phyloP scores from a whole-genome alignment of 2,329 filamentous ascomycete genomes.

The Thielaviopsis ethacetica region DNA sequence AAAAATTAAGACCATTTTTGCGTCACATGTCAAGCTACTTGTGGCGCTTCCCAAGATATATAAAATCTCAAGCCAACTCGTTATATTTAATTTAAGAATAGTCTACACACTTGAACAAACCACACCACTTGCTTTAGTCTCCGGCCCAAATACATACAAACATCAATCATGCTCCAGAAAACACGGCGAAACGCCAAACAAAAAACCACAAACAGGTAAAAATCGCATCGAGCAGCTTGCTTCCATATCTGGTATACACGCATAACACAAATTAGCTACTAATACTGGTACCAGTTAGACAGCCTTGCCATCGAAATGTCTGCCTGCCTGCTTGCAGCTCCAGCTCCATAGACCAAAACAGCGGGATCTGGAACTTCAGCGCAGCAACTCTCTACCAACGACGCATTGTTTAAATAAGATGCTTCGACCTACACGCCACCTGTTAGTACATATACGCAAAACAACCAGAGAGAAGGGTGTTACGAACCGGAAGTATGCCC shows the following conservation, averaged over 20 bases:
- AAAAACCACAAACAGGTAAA: not conserved
- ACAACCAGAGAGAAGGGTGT: not conserved
- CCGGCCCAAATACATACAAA: not conserved
- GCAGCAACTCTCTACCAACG: not conserved
- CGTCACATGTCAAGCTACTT: not conserved
- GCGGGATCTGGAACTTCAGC: not conserved
- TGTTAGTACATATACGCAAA: conserved; percentile 7
- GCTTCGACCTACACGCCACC: conserved; percentile 39
- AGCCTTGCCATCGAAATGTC: no score
- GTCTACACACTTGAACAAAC: not conserved
- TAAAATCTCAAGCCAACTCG: not conserved
- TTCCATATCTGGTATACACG: not conserved
- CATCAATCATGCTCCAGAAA: not conserved
- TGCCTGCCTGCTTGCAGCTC: not conserved
- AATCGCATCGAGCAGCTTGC: not conserved
- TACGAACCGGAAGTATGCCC: conserved; percentile 76
- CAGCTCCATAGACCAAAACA: conserved; percentile 3
- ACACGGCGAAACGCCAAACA: not conserved
- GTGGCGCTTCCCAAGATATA: not conserved
- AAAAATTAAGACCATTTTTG: not conserved
- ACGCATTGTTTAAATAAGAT: conserved; percentile 39
- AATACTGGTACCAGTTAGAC: not conserved
- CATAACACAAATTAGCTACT: not conserved
- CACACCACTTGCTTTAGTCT: not conserved
- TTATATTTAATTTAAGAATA: not conserved